phyloP scores from a whole-genome alignment of 2,329 filamentous ascomycete genomes.

The Paraphaeosphaeria sporulosa region DNA sequence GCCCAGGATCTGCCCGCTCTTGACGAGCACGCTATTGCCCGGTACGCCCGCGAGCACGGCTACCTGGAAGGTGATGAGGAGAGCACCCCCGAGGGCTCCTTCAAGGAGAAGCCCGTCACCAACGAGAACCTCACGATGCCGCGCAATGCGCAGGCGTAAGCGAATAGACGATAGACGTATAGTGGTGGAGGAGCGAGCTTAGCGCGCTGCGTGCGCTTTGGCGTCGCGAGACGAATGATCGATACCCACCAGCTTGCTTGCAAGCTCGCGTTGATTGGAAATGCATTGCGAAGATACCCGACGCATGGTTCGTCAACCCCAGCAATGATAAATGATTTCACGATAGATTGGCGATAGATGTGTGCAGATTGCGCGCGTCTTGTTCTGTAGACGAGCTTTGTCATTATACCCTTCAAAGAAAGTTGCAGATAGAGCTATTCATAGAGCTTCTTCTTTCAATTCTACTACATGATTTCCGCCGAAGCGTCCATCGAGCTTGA shows the following conservation, averaged over 20 bases:
- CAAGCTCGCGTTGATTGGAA: conserved; percentile 5
- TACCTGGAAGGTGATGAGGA: conserved; percentile 5
- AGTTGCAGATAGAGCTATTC: neutral
- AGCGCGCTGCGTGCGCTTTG: conserved; percentile 4
- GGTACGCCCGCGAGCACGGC: neutral
- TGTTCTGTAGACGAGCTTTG: neutral
- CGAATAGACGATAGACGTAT: neutral
- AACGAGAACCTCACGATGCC: conserved; percentile 5
- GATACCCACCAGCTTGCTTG: conserved; percentile 1
- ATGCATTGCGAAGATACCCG: conserved; percentile 11
- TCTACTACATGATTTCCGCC: neutral
- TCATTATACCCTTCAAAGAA: conserved; percentile 5
- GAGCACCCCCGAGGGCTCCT: neutral
- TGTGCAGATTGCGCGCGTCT: neutral
- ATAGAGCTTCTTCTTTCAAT: neutral
- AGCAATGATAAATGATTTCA: conserved; percentile 10
- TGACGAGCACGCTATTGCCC: conserved; percentile 35
- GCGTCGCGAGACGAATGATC: neutral
- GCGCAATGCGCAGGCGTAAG: conserved; percentile 1
- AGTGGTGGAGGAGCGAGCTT: neutral
- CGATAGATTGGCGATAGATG: conserved; percentile 1
- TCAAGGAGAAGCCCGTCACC: conserved; percentile 4
- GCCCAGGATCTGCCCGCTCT: conserved; percentile 46
- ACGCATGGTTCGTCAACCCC: conserved; percentile 9
- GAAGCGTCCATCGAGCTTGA: neutral